Evolutionary conservation across 768 basidiomycete genomes (phyloP).

Genomic region (Filobasidium wieringae): DNA sequence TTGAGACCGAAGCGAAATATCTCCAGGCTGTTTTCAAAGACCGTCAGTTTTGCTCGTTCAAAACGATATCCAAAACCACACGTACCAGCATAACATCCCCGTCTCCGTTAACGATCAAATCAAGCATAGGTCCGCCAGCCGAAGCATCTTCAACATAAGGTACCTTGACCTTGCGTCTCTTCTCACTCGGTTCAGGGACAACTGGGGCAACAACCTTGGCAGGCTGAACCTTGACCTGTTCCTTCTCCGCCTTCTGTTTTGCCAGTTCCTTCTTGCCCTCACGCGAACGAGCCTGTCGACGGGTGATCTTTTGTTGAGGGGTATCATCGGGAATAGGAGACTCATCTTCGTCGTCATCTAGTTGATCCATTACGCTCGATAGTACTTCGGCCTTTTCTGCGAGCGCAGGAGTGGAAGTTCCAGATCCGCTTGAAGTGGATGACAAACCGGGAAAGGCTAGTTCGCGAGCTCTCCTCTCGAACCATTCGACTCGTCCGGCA

Average conservation of each 20-base stretch:
- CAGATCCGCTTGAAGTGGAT: background rate
- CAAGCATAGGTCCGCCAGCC: constrained; percentile 19
- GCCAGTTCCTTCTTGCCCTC: constrained; percentile 9
- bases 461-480: constrained; percentile 13
- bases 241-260: constrained; percentile 1
- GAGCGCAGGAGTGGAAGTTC: background rate
- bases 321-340: background rate
- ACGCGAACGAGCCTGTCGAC: constrained; percentile 13
- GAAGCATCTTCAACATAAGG: constrained; percentile 31
- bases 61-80: background rate
- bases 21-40: background rate
- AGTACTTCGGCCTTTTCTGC: constrained; percentile 1
- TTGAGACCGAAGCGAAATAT: background rate
- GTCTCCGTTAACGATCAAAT: constrained; percentile 29
- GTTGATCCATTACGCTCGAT: constrained; percentile 3
- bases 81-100: constrained; percentile 36
- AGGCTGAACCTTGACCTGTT: background rate
- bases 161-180: constrained; percentile 35
- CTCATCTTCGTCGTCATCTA: background rate
- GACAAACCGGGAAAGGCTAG: background rate
- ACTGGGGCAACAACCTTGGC: constrained; percentile 8
- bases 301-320: background rate
- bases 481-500: constrained; percentile 50
- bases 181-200: background rate
- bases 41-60: background rate